These are phyloP conservation scores for Colletotrichum cuscutae DNA, from an alignment of 2,329 filamentous ascomycete genomes.

Conservation along the genomic window DNA sequence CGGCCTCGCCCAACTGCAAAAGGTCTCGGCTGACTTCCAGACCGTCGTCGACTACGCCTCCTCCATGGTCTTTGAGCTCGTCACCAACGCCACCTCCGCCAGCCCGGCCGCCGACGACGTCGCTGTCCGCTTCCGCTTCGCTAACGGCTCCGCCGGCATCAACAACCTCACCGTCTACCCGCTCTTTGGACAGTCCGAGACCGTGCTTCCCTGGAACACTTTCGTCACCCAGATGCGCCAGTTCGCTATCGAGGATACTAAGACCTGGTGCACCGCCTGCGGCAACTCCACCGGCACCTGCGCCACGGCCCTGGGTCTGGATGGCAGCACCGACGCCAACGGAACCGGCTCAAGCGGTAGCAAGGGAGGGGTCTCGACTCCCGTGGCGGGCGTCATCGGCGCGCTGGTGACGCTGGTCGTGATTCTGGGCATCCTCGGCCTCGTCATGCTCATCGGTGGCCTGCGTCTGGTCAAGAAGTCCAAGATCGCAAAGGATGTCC, in stretches of 20 bases:
- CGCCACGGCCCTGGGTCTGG: constrained; percentile 47
- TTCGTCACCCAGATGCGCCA: constrained; percentile 73
- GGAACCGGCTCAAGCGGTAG: constrained; percentile 40
- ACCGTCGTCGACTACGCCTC: constrained; percentile 87
- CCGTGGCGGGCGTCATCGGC: constrained; percentile 85
- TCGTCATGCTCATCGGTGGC: constrained; percentile 55
- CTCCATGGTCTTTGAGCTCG: constrained; percentile 81
- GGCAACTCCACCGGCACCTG: constrained; percentile 78
- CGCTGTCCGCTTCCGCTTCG: constrained; percentile 69
- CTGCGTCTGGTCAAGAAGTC: constrained; percentile 61
- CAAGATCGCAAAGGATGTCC: constrained; percentile 39
- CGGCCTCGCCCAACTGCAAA: constrained; percentile 63
- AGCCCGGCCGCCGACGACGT: constrained; percentile 58
- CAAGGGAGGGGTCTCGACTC: constrained; percentile 66
- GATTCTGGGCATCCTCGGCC: constrained; percentile 56
- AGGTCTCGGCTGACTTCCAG: constrained; percentile 70
- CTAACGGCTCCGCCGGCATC: constrained; percentile 65
- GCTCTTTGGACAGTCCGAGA: constrained; percentile 67
- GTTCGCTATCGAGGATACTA: constrained; percentile 73
- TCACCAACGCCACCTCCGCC: constrained; percentile 62
- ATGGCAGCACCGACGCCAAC: constrained; percentile 40
- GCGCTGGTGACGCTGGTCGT: constrained; percentile 71
- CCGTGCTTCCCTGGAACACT: constrained; percentile 72
- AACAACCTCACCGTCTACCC: constrained; percentile 65
- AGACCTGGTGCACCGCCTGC: constrained; percentile 80